Evolutionary conservation across 148 eudicot genomes (phyloP), one percentile per base, ranked within the genome.

Genomic region (Fagopyrum homotropicum): DNA sequence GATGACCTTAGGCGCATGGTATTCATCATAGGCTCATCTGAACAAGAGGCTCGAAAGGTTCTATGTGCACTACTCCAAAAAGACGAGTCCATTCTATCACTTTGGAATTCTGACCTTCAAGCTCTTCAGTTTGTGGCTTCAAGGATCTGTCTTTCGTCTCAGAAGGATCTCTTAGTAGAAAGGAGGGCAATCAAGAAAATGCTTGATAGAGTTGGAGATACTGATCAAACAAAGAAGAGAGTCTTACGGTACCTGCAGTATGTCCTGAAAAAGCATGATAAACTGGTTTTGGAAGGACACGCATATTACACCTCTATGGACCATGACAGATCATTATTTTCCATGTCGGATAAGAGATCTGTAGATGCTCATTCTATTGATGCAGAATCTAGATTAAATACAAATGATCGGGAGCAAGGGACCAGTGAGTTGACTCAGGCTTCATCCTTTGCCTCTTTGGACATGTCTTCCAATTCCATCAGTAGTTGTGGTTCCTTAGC

Each of bases 401-500:
- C 63, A 57, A 26, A 57, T 7, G 29, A 57, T 35, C 40, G 3
- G 8, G 63, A 57, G 9, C 9, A 57, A 57, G 29, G 10, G 19
- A 19, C 19, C 70, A 40, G 45, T 35, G 40, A 35, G 40, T 35
- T 35, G 40, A 35, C 70, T 64, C 45, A 30, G 9, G 12, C 12
- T 49, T 30, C 60, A 55, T 0, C 60, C 6, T 55, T 55, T 55
- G 40, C 16, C 29, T 44, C 4, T 70, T 81, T 83, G 61, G 98
- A 89, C 22, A 64, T 77, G 74, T 93, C 93, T 79, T 81, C 80
- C 40, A 81, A 79, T 80, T 93, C 97, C 10, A 71, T 89, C 15
- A 73, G 79, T 68, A 93, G 97, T 80, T 74, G 69, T 74, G 52
- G 85, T 78, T 91, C 92, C 14, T 79, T 93, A 86, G 79, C 76